Base-by-base conservation (phyloP, 805 yeast genomes). In the Candida ficus region DNA sequence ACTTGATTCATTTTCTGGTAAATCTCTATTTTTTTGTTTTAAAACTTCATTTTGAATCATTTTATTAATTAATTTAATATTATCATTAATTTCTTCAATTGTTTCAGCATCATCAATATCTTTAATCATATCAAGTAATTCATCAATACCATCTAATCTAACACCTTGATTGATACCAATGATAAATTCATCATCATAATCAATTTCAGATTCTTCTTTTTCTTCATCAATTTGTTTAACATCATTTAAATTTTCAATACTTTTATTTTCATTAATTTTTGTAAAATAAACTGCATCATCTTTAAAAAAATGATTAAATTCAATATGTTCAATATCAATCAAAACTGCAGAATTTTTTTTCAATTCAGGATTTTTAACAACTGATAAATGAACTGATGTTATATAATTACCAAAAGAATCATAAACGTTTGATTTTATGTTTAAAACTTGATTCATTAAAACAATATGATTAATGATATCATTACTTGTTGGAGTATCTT, bases 351-450 rank as follows among this genome's bases (percentile, higher is more conserved):
- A 14, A 23, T 25, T 13, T 16, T 25, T 17, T 17, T 22, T 33
- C 4, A 12, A 7, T 8, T 5, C 9, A 10, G 31, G 16, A 19
- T 35, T 31, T 25, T 39, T 35, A 5, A 8, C 13, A 16, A 40
- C 21, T 5, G 33, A 27, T 25, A 35, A 25, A 20, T 31, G 36
- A n/a, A 43, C 18, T 1, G 42, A 38, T 20, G 9, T 31, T 10
- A 29, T 16, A 26, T 41, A 43, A 2, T 33, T 20, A 4, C 47
- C 49, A 23, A 7, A 10, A 11, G 37, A 25, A 22, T 43, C 35
- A 26, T 18, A 46, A 1, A 43, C 39, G 20, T 41, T 39, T 11
- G 22, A 17, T 23, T 31, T 20, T 12, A 38, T 19, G 23, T 25
- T 37, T 13, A 45, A 34, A 8, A 23, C 14, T 14, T 40, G 33